Base-by-base conservation (phyloP, 176 grass and related monocot species). In the Phoenix roebelenii region DNA sequence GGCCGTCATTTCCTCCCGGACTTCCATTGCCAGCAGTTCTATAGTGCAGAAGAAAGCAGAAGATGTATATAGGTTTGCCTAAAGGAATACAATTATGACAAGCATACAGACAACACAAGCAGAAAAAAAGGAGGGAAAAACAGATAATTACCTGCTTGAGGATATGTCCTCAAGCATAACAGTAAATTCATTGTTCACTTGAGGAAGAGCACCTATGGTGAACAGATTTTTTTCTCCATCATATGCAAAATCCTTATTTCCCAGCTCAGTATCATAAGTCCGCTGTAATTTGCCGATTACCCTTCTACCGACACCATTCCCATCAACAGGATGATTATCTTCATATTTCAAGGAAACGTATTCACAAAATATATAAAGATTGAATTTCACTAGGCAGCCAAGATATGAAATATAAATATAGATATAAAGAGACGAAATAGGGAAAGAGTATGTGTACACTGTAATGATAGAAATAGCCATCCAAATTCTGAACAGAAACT, bases 201-300 rank as follows among this genome's bases (percentile, higher is more conserved):
- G 73, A 52, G 85, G 85, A 26, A 95, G 90, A 59, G 85, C 55
- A 25, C 90, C 90, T 5, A 89, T 56, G 26, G 90, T 95, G 54
- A 95, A 95, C 4, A 95, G 67, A 53, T 73, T 86, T 51, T 95
- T 89, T 62, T 95, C 80, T 22, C 90, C 90, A 80, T 95, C 90
- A 76, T 95, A 95, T 0, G 90, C 90, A 35, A 95, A 95, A 16
- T 89, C 77, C 52, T 95, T 95, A 55, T 89, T 73, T 0, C 81
- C 85, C 1, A 95, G 59, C 23, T 89, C 82, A 10, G 70, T 57
- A 16, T 60, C 52, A n/a, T 90, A 96, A 0, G 80, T 87, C 57
- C 90, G 86, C 5, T 87, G 68, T 3, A 96, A 70, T 49, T 87
- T 96, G 7, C 90, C 91, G 0, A 96, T 85, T 0, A 96, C 86